Evolutionary conservation across 2,329 filamentous ascomycete genomes (phyloP).

Genomic region (Fusarium decemcellulare): DNA sequence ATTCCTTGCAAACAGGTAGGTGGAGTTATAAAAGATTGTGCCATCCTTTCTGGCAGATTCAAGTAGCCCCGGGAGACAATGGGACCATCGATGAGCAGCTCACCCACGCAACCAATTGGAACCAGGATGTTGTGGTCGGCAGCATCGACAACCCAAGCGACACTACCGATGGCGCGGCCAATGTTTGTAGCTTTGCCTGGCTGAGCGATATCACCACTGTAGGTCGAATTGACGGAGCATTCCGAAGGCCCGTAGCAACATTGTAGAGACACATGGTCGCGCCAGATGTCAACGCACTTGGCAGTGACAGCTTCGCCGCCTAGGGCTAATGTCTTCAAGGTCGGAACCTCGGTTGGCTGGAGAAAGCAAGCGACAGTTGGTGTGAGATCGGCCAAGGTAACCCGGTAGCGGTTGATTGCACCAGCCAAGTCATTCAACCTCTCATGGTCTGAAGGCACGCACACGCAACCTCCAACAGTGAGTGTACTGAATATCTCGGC

Average conservation of each 20-base stretch:
- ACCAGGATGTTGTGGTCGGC: conserved; percentile 7
- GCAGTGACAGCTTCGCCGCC: conserved; percentile 34
- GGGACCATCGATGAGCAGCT: conserved; percentile 37
- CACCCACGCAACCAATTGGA: conserved; percentile 27
- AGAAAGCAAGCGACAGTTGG: conserved; percentile 37
- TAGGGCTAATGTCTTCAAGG: conserved; percentile 29
- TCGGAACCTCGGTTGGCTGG: conserved; percentile 22
- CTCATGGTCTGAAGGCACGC: conserved; percentile 38
- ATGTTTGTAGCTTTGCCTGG: conserved; percentile 36
- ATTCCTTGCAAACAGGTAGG: neutral
- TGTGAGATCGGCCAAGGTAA: conserved; percentile 34
- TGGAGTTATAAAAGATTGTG: conserved; percentile 21
- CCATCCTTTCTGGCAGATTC: conserved; percentile 32
- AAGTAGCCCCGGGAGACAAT: conserved; percentile 40
- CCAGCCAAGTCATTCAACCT: conserved; percentile 31
- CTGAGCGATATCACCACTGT: conserved; percentile 18
- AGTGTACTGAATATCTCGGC: conserved; percentile 35
- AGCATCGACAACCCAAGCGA: conserved; percentile 33
- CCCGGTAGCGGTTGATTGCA: conserved; percentile 23
- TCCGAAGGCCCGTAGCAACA: conserved; percentile 38
- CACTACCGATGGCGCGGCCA: conserved; percentile 28
- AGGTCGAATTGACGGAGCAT: conserved; percentile 34
- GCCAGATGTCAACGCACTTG: conserved; percentile 38
- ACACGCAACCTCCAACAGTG: conserved; percentile 25
- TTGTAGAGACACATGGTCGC: conserved; percentile 29